Percentiles rank a stretch among this genome's conserved stretches.
Conservation (phyloP, 2,329 filamentous ascomycete species). For the Phaeosphaeriaceae sp. region DNA sequence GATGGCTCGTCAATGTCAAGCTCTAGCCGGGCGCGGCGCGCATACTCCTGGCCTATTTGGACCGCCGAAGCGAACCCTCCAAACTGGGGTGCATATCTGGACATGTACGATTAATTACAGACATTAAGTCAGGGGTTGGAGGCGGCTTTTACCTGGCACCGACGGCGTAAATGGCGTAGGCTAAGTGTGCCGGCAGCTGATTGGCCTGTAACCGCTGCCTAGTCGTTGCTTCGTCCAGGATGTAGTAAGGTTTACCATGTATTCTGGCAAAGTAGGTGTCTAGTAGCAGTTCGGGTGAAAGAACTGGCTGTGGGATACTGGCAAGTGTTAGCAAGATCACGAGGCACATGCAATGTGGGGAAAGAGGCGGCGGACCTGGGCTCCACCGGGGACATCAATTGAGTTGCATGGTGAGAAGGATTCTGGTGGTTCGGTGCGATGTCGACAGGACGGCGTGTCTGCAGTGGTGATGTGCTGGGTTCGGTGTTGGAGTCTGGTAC, state of each 20-base stretch:
- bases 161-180: slow-evolving; percentile 61
- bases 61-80: slow-evolving; percentile 72
- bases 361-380: slow-evolving; percentile 36
- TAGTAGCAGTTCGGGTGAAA: slow-evolving; percentile 69
- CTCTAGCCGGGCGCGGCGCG: slow-evolving; percentile 70
- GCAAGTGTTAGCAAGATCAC: slow-evolving; percentile 22
- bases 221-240: slow-evolving; percentile 78
- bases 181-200: slow-evolving; percentile 63
- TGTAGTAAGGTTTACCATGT: slow-evolving; percentile 82
- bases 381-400: slow-evolving; percentile 48
- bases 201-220: slow-evolving; percentile 74
- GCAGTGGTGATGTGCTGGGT: slow-evolving; percentile 24
- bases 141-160: slow-evolving; percentile 49
- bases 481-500: slow-evolving; percentile 29
- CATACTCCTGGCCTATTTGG: slow-evolving; percentile 74
- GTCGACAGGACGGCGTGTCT: slow-evolving; percentile 32
- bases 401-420: slow-evolving; percentile 33
- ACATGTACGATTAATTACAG: slow-evolving; percentile 45
- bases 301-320: slow-evolving; percentile 50
- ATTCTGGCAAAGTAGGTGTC: slow-evolving; percentile 82
- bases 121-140: slow-evolving; percentile 56
- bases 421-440: slow-evolving; percentile 30
- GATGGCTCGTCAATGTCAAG: slow-evolving; percentile 83
- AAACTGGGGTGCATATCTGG: slow-evolving; percentile 72
- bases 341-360: slow-evolving; percentile 11